Evolutionary conservation across 345 rosid species (phyloP), one percentile per base, ranked within the genome.

Genomic region (Eucalyptus regnans): DNA sequence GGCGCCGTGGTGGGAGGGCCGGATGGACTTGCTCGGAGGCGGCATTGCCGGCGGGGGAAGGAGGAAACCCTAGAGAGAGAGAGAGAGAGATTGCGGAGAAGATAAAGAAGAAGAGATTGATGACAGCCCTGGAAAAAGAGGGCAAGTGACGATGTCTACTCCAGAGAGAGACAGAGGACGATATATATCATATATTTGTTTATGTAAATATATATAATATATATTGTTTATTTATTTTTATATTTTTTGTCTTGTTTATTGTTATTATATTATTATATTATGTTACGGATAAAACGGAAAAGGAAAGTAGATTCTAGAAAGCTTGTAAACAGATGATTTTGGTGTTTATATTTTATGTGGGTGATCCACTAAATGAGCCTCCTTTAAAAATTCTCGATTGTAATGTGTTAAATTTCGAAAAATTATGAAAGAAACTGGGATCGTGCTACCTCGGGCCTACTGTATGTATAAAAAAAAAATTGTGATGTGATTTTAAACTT

Each of bases 1-100:
- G 90, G 86, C 44, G 25, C 90, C 90, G 64, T 48, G 81, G 56
- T 62, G 51, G 46, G 81, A 62, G 46, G 88, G 85, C 51, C 90
- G 87, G 91, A 18, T 89, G 81, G 88, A 88, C 86, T 92, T 93
- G 86, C 92, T 90, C 14, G 91, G 90, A 20, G 95, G 94, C 8
- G 71, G 93, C 95, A 95, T 94, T 76, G 48, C 27, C 84, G 84
- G 89, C 79, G 43, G 33, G 29, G 68, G 33, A 33, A 48, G 18
- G 33, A 43, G 54, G 43, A 8, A 48, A 71, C 71, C 23, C 88
- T 66, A 71, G 54, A 62, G 31, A 50, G 22, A 29, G 46, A 52
- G 58, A 54, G 1, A 23, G n/a, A 56, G 84, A 3, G 83, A 43
- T 76, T 11, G 48, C 84, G 48, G 27, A 87, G 16, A 66, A 22